Conservation (phyloP, 352 stramenopile genomes). For the Phytophthora rubi region DNA sequence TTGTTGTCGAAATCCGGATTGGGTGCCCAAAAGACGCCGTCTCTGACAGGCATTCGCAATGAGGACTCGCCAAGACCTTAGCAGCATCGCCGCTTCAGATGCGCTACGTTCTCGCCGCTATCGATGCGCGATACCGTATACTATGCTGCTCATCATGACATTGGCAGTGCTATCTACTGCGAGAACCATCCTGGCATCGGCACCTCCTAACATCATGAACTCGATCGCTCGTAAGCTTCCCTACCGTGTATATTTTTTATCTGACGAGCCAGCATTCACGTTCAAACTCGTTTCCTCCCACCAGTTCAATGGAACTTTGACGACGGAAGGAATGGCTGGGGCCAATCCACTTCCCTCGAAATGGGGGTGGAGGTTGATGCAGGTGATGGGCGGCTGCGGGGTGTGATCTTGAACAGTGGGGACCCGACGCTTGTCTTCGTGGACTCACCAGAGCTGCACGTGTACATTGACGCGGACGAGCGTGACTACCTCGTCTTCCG, state of each 20-base stretch:
- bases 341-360: constrained; percentile 62
- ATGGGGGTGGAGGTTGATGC: constrained; percentile 71
- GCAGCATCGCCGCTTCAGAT: background rate
- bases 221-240: constrained; percentile 35
- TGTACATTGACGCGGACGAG: constrained; percentile 55
- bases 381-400: constrained; percentile 48
- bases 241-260: background rate
- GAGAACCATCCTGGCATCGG: constrained; percentile 1
- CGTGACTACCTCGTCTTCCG: constrained; percentile 62
- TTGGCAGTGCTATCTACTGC: constrained; percentile 6
- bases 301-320: constrained; percentile 71
- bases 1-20: background rate
- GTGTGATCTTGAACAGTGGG: constrained; percentile 48
- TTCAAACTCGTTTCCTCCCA: background rate
- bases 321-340: constrained; percentile 66
- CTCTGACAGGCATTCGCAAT: constrained; percentile 14
- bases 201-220: constrained; percentile 27
- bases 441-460: constrained; percentile 63
- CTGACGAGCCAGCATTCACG: no score
- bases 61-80: background rate
- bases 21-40: constrained; percentile 11
- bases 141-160: constrained; percentile 1
- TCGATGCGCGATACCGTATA: background rate
- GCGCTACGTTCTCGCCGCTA: background rate
- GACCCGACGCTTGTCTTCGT: constrained; percentile 51